phyloP scores from a whole-genome alignment of 2,329 filamentous ascomycete genomes.

The Fusarium anthophilum region DNA sequence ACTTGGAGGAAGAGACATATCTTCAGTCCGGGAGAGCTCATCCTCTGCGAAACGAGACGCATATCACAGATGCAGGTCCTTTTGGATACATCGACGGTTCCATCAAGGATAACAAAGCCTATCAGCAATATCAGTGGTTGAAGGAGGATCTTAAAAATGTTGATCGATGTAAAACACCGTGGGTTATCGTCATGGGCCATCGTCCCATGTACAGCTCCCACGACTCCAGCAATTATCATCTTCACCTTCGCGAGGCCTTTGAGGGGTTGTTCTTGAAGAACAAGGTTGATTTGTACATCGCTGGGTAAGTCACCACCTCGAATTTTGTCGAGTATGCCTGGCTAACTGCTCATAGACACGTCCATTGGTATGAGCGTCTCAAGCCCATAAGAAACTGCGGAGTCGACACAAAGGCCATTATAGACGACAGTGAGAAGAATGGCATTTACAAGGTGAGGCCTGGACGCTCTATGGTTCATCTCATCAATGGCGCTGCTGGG shows the following conservation, averaged over 20 bases:
- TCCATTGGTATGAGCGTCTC: conserved; percentile 7
- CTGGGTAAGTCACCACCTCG: not conserved
- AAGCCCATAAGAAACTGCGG: not conserved
- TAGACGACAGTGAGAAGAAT: not conserved
- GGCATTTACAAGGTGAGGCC: not conserved
- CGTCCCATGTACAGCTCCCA: conserved; percentile 2
- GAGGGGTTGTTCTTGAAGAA: not conserved
- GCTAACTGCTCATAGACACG: not conserved
- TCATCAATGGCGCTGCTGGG: not conserved
- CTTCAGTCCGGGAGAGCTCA: not conserved
- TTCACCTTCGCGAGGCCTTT: not conserved
- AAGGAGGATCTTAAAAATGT: accelerated
- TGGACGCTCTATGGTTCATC: not conserved
- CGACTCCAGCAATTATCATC: not conserved
- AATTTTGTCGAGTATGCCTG: accelerated
- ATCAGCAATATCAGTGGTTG: not conserved
- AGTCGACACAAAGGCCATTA: not conserved
- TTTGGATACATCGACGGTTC: not conserved
- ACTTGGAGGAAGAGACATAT: not conserved
- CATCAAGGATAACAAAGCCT: not conserved
- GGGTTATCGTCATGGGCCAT: not conserved
- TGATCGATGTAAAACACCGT: not conserved
- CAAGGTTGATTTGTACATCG: not conserved
- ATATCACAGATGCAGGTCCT: not conserved
- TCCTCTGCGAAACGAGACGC: not conserved